A percentile compares a stretch with the other conserved stretches of the same genome.
Conservation (phyloP, 192 early-diverging fungal species). For the Borealophlyctis nickersoniae region DNA sequence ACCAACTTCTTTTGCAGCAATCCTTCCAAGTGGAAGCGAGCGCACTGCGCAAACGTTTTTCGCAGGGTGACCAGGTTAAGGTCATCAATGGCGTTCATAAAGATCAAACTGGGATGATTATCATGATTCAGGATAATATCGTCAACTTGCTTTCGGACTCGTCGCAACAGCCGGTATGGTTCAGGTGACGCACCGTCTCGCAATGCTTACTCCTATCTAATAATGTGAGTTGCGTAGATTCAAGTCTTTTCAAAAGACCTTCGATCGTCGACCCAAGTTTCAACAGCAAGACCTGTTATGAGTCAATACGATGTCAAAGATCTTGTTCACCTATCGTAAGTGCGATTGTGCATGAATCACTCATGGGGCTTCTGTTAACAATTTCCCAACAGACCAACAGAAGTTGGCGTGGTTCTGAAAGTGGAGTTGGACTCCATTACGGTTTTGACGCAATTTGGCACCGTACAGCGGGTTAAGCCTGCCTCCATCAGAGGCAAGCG, state of each 20-base stretch:
- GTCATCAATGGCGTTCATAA: constrained; percentile 83
- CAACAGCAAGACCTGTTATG: constrained; percentile 45
- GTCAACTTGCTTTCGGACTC: constrained; percentile 40
- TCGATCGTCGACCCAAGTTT: constrained; percentile 69
- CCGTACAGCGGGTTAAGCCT: constrained; percentile 58
- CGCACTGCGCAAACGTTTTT: constrained; percentile 88
- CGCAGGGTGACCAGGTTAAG: constrained; percentile 89
- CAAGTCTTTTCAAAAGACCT: constrained; percentile 89
- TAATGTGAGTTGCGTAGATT: constrained; percentile 39
- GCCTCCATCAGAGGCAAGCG: constrained; percentile 73
- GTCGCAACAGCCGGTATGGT: constrained; percentile 25
- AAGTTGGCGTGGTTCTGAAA: constrained; percentile 79
- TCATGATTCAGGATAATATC: constrained; percentile 76
- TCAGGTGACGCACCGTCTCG: too few species aligned
- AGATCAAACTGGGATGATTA: constrained; percentile 85
- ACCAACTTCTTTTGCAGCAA: too few species aligned
- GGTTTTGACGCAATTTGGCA: constrained; percentile 73
- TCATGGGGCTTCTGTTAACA: too few species aligned
- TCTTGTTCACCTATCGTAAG: constrained; percentile 75
- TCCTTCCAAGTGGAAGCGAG: constrained; percentile 20
- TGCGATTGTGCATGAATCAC: too few species aligned
- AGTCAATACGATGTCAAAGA: constrained; percentile 85
- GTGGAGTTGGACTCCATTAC: constrained; percentile 71
- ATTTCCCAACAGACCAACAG: constrained; percentile 31
- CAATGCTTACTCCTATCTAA: background rate